A percentile compares a stretch with the other conserved stretches of the same genome.
Evolutionary conservation across 768 basidiomycete genomes (phyloP).

Genomic region (Tylopilus plumbeoviolaceoides): DNA sequence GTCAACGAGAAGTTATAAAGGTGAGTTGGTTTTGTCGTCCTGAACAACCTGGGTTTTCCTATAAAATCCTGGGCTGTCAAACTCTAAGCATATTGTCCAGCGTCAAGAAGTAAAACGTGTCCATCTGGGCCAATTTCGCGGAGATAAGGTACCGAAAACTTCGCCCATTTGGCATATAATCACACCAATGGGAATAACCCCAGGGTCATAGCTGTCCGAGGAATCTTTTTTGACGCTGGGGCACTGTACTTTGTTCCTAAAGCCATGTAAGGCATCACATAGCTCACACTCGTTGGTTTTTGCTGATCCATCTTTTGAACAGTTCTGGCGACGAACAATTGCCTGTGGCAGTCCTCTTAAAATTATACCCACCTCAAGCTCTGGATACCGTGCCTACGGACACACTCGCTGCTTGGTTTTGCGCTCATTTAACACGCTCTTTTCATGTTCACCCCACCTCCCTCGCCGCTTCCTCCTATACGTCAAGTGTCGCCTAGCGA

Average conservation of each 20-base stretch:
- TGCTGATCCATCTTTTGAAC: conserved; percentile 6
- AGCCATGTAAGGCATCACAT: conserved; percentile 6
- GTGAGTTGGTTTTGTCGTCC: too few relatives aligned
- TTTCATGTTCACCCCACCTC: conserved; percentile 41
- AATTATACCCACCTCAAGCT: not conserved
- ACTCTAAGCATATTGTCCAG: not conserved
- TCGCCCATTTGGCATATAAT: conserved; percentile 9
- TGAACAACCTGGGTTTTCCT: not conserved
- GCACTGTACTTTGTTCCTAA: not conserved
- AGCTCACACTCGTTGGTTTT: not conserved
- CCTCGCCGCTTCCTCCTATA: conserved; percentile 35
- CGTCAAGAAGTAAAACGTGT: not conserved
- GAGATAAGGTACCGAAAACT: conserved; percentile 18
- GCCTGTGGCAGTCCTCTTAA: not conserved
- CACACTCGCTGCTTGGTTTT: conserved; percentile 9
- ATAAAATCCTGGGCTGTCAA: not conserved
- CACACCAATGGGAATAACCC: conserved; percentile 11
- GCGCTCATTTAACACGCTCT: conserved; percentile 29
- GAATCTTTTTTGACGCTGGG: conserved; percentile 2
- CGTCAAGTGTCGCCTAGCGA: conserved; percentile 5
- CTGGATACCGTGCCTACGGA: conserved; percentile 5
- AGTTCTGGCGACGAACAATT: conserved; percentile 3
- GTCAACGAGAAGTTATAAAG: too few relatives aligned
- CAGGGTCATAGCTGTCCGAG: not conserved
- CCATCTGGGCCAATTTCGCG: conserved; percentile 17